A percentile compares a stretch with the other conserved stretches of the same genome.
These are phyloP conservation scores for Santalum album DNA, from an alignment of 164 flowering plant species.

Conservation along the genomic window DNA sequence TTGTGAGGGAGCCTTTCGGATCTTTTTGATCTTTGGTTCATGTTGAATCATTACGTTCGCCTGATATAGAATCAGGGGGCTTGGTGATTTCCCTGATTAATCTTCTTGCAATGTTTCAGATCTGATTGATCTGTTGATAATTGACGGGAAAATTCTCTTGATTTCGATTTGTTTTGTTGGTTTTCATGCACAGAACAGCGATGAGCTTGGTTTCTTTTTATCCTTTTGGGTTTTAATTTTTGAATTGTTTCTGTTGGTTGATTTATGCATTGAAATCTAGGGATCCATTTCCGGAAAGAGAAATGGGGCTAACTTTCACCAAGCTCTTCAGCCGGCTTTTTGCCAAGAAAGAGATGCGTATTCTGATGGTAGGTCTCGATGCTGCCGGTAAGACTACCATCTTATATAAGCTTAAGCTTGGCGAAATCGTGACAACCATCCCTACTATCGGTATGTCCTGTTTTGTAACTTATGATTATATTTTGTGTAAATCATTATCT, in stretches of 20 bases:
- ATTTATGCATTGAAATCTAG: slow-evolving; percentile 8
- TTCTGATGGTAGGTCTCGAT: slow-evolving; percentile 97
- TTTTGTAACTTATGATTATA: no score
- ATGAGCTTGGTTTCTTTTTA: no score
- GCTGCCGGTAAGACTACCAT: slow-evolving; percentile 99
- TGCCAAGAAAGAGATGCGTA: slow-evolving; percentile 95
- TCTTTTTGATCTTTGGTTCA: no score
- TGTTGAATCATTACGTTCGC: no score
- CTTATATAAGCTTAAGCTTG: slow-evolving; percentile 92
- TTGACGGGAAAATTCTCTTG: neutral
- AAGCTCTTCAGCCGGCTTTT: slow-evolving; percentile 93
- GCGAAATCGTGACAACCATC: slow-evolving; percentile 91
- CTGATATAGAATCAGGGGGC: no score
- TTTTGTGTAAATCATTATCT: no score
- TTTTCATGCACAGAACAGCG: no score
- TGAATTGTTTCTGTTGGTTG: no score
- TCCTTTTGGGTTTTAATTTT: neutral
- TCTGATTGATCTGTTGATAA: neutral
- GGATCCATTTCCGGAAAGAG: slow-evolving; percentile 18
- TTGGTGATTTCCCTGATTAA: no score
- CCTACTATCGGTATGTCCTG: slow-evolving; percentile 97
- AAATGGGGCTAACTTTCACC: slow-evolving; percentile 84
- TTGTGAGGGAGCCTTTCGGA: no score
- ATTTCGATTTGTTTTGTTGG: neutral
- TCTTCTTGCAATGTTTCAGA: neutral